Percentiles rank a stretch among this genome's conserved stretches.
phyloP scores from a whole-genome alignment of 1,284 basidiomycete species.

The Hemileia vastatrix region DNA sequence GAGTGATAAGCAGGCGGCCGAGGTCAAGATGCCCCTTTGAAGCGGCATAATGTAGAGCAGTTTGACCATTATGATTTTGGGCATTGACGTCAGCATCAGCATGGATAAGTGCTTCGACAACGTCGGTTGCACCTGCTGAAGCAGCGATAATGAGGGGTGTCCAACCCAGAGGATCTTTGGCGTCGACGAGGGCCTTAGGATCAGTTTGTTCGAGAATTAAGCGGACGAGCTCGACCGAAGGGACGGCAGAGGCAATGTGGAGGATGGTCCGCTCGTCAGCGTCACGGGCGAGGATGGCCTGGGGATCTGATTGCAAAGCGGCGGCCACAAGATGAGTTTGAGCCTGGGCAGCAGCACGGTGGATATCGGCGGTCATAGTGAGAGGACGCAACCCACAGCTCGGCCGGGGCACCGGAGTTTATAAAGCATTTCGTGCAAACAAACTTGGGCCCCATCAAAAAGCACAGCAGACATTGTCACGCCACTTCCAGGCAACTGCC shows the following conservation, averaged over 20 bases:
- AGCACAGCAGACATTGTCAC: too few relatives aligned
- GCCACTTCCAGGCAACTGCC: too few relatives aligned
- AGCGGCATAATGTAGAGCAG: constrained; percentile 82
- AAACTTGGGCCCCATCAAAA: too few relatives aligned
- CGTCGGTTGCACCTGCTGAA: constrained; percentile 66
- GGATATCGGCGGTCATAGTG: too few relatives aligned
- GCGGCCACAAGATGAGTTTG: constrained; percentile 19
- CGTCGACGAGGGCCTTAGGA: constrained; percentile 26
- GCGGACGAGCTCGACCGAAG: neutral
- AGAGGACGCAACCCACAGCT: too few relatives aligned
- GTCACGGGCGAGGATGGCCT: constrained; percentile 3
- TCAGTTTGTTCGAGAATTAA: constrained; percentile 17
- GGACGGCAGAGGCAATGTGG: constrained; percentile 3
- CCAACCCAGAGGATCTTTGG: constrained; percentile 65
- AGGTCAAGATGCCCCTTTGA: constrained; percentile 87
- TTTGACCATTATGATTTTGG: constrained; percentile 74
- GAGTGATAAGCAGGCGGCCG: constrained; percentile 67
- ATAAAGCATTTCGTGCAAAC: too few relatives aligned
- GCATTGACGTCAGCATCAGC: constrained; percentile 73
- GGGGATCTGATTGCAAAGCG: constrained; percentile 13
- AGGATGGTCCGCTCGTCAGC: constrained; percentile 16
- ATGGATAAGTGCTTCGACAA: constrained; percentile 69
- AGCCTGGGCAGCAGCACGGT: too few relatives aligned
- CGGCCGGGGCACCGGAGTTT: too few relatives aligned
- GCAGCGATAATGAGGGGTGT: constrained; percentile 78